phyloP scores from a whole-genome alignment of 208 protist species.

The Herpetomonas samuelpessoai region DNA sequence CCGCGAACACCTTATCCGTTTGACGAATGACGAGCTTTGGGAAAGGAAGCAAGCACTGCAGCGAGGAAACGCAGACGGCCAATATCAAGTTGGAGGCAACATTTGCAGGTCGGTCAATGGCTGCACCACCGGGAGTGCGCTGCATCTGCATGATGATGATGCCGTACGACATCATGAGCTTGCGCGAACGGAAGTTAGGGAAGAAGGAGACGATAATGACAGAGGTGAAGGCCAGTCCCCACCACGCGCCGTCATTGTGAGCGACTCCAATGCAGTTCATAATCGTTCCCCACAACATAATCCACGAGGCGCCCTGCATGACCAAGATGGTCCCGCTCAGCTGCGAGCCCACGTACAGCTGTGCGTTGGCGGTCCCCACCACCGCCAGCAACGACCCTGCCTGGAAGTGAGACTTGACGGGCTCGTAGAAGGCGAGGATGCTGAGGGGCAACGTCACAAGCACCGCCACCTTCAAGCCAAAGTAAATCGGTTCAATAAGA shows the following conservation, averaged over 20 bases:
- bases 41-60: constrained; percentile 38
- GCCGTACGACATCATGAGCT: constrained; percentile 31
- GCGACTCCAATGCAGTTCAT: constrained; percentile 14
- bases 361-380: constrained; percentile 25
- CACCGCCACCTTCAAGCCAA: constrained; percentile 19
- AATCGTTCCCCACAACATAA: constrained; percentile 35
- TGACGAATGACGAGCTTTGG: constrained; percentile 30
- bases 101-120: constrained; percentile 14
- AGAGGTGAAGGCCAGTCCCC: constrained; percentile 33
- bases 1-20: constrained; percentile 24
- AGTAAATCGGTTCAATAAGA: constrained; percentile 23
- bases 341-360: constrained; percentile 43
- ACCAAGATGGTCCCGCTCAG: constrained; percentile 18
- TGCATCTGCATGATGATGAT: constrained; percentile 48
- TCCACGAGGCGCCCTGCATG: constrained; percentile 30
- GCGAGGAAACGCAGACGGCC: constrained; percentile 22
- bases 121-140: constrained; percentile 7
- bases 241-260: constrained; percentile 32
- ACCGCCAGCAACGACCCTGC: constrained; percentile 21
- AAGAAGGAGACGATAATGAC: constrained; percentile 36
- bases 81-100: constrained; percentile 34
- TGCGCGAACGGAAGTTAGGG: constrained; percentile 28
- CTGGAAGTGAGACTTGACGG: constrained; percentile 18
- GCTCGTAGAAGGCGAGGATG: constrained; percentile 18
- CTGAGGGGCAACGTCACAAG: constrained; percentile 27